Conservation (phyloP, 106 monocot genomes). For the Dendrobium officinale region DNA sequence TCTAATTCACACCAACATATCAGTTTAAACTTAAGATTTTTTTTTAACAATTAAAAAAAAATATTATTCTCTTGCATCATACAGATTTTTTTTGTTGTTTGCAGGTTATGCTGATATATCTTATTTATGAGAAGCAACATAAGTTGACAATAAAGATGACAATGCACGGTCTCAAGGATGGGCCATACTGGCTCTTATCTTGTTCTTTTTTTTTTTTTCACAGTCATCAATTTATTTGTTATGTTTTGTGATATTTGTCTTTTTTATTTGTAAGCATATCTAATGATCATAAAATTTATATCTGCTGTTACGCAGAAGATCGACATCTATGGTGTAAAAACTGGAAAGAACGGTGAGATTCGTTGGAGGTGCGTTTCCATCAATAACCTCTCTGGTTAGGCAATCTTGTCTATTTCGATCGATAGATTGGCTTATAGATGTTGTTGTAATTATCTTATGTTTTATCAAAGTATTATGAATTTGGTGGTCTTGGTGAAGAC, state of each 20-base stretch:
- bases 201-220: conserved; percentile 60
- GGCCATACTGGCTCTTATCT: conserved; percentile 76
- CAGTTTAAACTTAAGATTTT: too few species aligned
- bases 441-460: too few species aligned
- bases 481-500: too few species aligned
- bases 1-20: too few species aligned
- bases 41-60: too few species aligned
- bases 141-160: conserved; percentile 82
- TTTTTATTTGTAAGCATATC: conserved; percentile 46
- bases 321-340: conserved; percentile 22
- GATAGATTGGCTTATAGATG: background rate
- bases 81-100: conserved; percentile 2
- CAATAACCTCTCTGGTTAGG: conserved; percentile 9
- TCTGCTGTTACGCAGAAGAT: conserved; percentile 15
- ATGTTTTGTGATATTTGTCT: conserved; percentile 63
- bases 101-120: conserved; percentile 54
- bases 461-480: too few species aligned
- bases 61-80: background rate
- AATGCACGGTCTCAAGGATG: conserved; percentile 83
- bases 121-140: conserved; percentile 78
- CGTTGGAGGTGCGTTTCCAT: conserved; percentile 26
- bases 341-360: conserved; percentile 26
- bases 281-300: background rate
- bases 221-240: conserved; percentile 57
- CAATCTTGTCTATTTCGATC: background rate